phyloP scores from a whole-genome alignment of 805 yeast species.

The Candida boleticola region DNA sequence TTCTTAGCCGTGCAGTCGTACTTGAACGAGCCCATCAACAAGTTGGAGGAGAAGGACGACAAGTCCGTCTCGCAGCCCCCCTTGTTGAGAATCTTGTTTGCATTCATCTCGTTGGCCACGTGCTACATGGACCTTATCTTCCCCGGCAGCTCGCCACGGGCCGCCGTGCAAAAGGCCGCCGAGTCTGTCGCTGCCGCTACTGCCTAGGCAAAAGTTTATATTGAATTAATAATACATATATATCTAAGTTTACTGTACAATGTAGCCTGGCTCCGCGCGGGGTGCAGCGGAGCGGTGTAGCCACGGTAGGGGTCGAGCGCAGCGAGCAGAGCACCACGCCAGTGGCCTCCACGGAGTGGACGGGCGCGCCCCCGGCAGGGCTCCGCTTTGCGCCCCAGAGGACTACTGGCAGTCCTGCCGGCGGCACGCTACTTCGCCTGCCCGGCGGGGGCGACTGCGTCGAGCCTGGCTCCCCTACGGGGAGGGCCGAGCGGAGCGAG shows the following conservation, averaged over 20 bases:
- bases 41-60: constrained; percentile 23
- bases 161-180: constrained; percentile 19
- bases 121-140: constrained; percentile 54
- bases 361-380: background rate
- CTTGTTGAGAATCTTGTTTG: constrained; percentile 44
- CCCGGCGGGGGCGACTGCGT: background rate
- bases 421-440: no score
- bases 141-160: constrained; percentile 39
- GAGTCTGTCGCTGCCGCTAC: constrained; percentile 20
- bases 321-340: no score
- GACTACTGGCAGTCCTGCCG: background rate
- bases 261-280: background rate
- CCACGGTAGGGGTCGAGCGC: background rate
- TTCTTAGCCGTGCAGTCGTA: constrained; percentile 49
- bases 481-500: background rate
- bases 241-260: background rate
- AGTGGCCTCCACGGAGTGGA: no score
- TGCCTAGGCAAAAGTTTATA: constrained; percentile 1
- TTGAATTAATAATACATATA: constrained; percentile 1
- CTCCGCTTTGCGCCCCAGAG: no score
- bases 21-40: constrained; percentile 42
- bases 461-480: background rate
- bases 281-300: background rate
- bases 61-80: constrained; percentile 39
- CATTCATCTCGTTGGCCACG: constrained; percentile 46